Percentiles rank a stretch among this genome's conserved stretches.
phyloP scores from a whole-genome alignment of 768 basidiomycete species.

The Strobilomyces echinocephalus region DNA sequence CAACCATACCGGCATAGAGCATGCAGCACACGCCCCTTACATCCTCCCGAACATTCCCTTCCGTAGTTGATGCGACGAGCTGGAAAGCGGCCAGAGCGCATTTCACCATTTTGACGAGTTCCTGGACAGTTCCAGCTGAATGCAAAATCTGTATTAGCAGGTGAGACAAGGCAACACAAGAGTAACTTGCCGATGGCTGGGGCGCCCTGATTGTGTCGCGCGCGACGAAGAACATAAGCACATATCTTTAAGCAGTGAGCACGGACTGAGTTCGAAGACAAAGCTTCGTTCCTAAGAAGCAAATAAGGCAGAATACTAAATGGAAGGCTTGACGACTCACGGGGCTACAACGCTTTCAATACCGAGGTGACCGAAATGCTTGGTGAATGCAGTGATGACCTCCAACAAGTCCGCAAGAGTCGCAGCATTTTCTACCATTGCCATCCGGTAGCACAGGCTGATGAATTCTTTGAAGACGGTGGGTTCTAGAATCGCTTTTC shows the following conservation, averaged over 20 bases:
- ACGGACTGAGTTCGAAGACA: slow-evolving; percentile 31
- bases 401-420: slow-evolving; percentile 72
- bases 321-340: slow-evolving; percentile 6
- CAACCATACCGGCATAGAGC: slow-evolving; percentile 62
- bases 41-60: slow-evolving; percentile 60
- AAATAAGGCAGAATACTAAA: slow-evolving; percentile 1
- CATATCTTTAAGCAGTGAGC: slow-evolving; percentile 80
- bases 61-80: slow-evolving; percentile 53
- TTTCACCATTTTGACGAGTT: slow-evolving; percentile 58
- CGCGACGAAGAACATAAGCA: slow-evolving; percentile 71
- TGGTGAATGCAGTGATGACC: slow-evolving; percentile 57
- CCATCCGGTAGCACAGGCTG: slow-evolving; percentile 83
- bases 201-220: slow-evolving; percentile 52
- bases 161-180: background rate
- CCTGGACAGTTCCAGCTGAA: slow-evolving; percentile 51
- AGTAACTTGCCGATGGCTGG: slow-evolving; percentile 46
- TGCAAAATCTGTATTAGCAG: slow-evolving; percentile 8
- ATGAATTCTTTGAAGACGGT: slow-evolving; percentile 87
- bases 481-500: slow-evolving; percentile 74
- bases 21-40: slow-evolving; percentile 74
- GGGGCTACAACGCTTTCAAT: slow-evolving; percentile 19
- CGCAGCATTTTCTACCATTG: slow-evolving; percentile 73
- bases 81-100: slow-evolving; percentile 59
- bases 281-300: slow-evolving; percentile 26
- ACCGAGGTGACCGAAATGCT: slow-evolving; percentile 29